Base-by-base conservation (phyloP, 2,329 filamentous ascomycete species). In the Beauveria sp. region DNA sequence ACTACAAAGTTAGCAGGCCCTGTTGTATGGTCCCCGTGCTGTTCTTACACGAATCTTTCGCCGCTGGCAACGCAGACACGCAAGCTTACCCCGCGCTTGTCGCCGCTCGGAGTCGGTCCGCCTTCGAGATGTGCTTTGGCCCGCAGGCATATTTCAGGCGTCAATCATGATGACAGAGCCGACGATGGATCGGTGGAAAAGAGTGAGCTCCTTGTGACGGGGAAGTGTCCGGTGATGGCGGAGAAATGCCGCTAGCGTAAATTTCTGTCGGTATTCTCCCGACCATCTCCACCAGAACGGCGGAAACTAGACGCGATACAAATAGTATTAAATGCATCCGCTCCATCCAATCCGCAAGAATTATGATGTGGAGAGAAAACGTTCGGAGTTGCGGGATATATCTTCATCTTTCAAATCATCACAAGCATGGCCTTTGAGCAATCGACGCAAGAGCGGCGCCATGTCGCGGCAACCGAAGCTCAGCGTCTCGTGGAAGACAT, bases 401-500 rank as follows among this genome's bases (percentile, higher is more conserved):
- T 42, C 34, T 30, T 20, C 5, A 10, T 53, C 20, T 60, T 66
- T 64, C 62, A 57, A 65, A 65, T 63, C 64, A 61, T 16, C 14
- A 38, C 34, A 38, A 52, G n/a, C 10, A 50, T 58, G 51, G 5
- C 47, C 12, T 42, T 46, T 52, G 62, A 58, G n/a, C 63, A 57
- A 63, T 7, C 54, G 65, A 55, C 57, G 60, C 26, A 64, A 30
- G 58, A 63, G 18, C 67, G 65, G 7, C 65, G 72, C 57, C 68
- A 76, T 65, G 65, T 81, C 66, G 56, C 74, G 14, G 66, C 76
- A 56, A 60, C 73, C 49, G 76, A 79, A 59, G 78, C 77, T 18
- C 69, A 62, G 7, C 73, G 71, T 1, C 85, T 87, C 60, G 77
- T 83, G 5, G 73, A 81, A 66, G 73, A 74, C 5, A 74, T 90